Conservation (phyloP, 306 rosid genomes). For the Citrullus colocynthis region DNA sequence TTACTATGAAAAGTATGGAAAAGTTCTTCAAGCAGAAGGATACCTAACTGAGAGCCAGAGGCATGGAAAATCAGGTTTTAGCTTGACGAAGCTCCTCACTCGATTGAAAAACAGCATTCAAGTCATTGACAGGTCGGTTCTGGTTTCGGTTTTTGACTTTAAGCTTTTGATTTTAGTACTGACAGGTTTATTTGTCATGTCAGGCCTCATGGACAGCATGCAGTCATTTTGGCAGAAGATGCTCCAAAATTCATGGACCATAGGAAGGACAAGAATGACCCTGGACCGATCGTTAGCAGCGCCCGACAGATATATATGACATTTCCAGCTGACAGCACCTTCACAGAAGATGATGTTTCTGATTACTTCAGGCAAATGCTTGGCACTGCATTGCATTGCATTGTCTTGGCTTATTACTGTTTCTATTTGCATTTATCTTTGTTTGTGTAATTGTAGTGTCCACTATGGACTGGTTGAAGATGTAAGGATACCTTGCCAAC, state of each 20-base stretch:
- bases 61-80: constrained; percentile 82
- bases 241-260: constrained; percentile 29
- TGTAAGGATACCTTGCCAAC: constrained; percentile 78
- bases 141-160: neutral
- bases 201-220: constrained; percentile 94
- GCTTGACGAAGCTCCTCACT: constrained; percentile 68
- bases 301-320: constrained; percentile 73
- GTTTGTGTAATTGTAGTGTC: constrained; percentile 14
- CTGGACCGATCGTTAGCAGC: constrained; percentile 50
- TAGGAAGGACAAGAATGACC: constrained; percentile 33
- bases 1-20: constrained; percentile 65
- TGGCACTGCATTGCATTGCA: neutral
- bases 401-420: neutral
- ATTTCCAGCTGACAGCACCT: constrained; percentile 82
- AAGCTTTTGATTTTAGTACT: neutral
- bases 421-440: neutral
- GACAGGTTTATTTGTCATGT: neutral
- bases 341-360: constrained; percentile 69
- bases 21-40: constrained; percentile 68
- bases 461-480: constrained; percentile 68
- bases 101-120: constrained; percentile 47
- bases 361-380: constrained; percentile 58
- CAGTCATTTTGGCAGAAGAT: constrained; percentile 64
- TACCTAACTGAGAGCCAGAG: constrained; percentile 85
- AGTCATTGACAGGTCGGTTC: constrained; percentile 61